These are phyloP conservation scores for Withania somnifera DNA, from an alignment of 305 asterid species.

Conservation along the genomic window DNA sequence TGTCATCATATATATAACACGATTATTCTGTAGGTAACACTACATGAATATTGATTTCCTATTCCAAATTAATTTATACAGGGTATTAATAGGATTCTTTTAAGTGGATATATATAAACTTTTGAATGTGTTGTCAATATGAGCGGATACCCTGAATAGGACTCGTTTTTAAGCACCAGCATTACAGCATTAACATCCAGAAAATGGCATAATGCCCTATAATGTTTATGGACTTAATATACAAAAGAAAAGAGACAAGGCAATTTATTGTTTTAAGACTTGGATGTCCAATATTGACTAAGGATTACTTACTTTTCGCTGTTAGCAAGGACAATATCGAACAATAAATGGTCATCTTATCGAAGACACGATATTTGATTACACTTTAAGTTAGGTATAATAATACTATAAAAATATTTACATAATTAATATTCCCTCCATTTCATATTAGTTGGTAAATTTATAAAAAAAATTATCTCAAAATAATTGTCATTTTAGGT, in stretches of 20 bases:
- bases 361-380: not conserved
- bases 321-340: not conserved
- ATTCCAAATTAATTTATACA: not conserved
- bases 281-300: not conserved
- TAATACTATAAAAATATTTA: too few relatives aligned
- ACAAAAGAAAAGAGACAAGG: not conserved
- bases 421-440: too few relatives aligned
- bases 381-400: not conserved
- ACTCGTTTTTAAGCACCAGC: not conserved
- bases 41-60: not conserved
- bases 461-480: too few relatives aligned
- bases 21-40: not conserved
- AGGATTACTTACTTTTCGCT: not conserved
- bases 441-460: too few relatives aligned
- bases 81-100: not conserved
- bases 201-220: not conserved
- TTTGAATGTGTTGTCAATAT: not conserved
- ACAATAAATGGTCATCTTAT: not conserved
- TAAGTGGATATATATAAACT: not conserved
- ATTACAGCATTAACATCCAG: not conserved
- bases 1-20: not conserved
- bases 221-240: not conserved
- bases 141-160: not conserved
- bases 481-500: too few relatives aligned
- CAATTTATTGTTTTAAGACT: not conserved